These are phyloP conservation scores for Dactylorhiza incarnata DNA, from an alignment of 106 monocot species.

Conservation along the genomic window DNA sequence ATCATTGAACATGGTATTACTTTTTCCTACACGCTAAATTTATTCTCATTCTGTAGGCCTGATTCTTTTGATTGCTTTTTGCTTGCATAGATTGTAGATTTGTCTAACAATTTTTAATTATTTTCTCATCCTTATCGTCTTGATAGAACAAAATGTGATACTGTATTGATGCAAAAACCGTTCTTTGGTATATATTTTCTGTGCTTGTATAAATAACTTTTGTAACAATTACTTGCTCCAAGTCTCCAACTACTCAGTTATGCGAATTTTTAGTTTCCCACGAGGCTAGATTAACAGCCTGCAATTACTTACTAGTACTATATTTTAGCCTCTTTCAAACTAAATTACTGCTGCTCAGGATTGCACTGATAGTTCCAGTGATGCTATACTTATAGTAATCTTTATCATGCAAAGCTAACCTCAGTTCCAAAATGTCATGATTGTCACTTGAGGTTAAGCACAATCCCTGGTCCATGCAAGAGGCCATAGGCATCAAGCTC, in stretches of 20 bases:
- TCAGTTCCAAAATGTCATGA: not conserved
- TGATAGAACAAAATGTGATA: not conserved
- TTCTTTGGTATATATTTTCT: not conserved
- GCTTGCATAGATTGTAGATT: not conserved
- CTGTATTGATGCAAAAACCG: not conserved
- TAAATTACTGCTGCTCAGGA: not conserved
- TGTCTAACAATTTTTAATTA: not conserved
- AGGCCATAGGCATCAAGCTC: not conserved
- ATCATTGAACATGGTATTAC: slow-evolving; percentile 80
- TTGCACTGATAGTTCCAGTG: not conserved
- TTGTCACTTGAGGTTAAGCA: not conserved
- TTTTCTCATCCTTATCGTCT: not conserved
- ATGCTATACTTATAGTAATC: not conserved
- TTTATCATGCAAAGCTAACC: not conserved
- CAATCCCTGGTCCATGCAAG: not conserved
- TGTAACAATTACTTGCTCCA: too few species aligned
- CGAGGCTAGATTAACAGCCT: not conserved
- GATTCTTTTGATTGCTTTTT: not conserved
- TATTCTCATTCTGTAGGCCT: not conserved
- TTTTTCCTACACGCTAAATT: not conserved
- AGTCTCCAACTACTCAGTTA: not conserved
- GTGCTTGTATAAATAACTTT: not conserved
- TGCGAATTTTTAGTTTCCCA: not conserved
- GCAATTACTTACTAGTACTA: not conserved
- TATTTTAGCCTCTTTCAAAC: not conserved